Conservation (phyloP, 208 protist species). For the Wallacemonas sp. region DNA sequence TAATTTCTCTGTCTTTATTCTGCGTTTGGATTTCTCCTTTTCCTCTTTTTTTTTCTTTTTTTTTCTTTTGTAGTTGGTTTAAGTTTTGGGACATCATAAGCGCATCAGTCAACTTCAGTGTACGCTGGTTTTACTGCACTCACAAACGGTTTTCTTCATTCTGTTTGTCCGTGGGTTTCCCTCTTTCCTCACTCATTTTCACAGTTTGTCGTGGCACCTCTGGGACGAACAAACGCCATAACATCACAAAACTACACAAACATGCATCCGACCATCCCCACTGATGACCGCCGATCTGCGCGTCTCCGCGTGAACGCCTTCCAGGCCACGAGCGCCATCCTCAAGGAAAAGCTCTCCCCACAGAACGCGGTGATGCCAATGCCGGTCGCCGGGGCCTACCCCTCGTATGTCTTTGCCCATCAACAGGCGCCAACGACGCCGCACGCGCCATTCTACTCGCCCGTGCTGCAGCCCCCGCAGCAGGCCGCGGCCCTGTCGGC, state of each 20-base stretch:
- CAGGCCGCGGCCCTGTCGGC: neutral
- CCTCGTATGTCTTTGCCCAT: neutral
- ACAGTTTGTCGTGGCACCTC: too few species aligned
- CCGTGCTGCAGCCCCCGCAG: neutral
- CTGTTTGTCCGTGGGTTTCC: neutral
- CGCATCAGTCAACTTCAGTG: too few species aligned
- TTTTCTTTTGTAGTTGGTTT: slow-evolving; percentile 3
- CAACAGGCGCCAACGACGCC: neutral
- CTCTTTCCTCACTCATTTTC: too few species aligned
- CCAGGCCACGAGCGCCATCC: slow-evolving; percentile 8
- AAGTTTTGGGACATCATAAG: too few species aligned
- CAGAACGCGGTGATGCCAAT: slow-evolving; percentile 14
- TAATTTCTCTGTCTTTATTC: slow-evolving; percentile 6
- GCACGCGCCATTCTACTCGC: neutral
- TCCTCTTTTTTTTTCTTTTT: slow-evolving; percentile 16
- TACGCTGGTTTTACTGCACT: too few species aligned
- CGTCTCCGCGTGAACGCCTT: neutral
- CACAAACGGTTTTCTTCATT: slow-evolving; percentile 9
- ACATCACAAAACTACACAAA: neutral
- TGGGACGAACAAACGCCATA: neutral
- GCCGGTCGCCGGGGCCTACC: neutral
- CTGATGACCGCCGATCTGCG: neutral
- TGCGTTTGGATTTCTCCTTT: neutral
- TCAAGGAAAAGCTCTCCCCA: slow-evolving; percentile 11
- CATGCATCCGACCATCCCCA: neutral